phyloP scores from a whole-genome alignment of 768 basidiomycete species.

The Gyrodon lividus region DNA sequence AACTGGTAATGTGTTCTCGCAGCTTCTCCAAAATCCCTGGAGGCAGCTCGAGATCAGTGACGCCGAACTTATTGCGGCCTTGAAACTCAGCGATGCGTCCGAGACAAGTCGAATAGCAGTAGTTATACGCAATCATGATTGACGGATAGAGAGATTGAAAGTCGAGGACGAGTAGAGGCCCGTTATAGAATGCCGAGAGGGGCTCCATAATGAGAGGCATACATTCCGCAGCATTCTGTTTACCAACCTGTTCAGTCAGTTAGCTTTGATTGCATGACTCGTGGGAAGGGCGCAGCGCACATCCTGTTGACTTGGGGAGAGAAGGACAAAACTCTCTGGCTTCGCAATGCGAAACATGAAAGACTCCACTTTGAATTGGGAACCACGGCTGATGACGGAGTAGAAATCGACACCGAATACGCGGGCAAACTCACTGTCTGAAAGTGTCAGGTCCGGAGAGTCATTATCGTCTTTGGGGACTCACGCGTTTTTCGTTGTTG shows the following conservation, averaged over 20 bases:
- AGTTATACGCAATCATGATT: slow-evolving; percentile 98
- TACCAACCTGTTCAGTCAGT: slow-evolving; percentile 67
- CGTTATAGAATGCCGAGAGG: slow-evolving; percentile 86
- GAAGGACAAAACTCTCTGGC: slow-evolving; percentile 86
- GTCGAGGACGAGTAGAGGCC: slow-evolving; percentile 90
- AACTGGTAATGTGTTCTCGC: slow-evolving; percentile 75
- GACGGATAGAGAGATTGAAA: slow-evolving; percentile 97
- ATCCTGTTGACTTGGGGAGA: slow-evolving; percentile 86
- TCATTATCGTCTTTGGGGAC: background rate
- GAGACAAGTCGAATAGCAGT: slow-evolving; percentile 94
- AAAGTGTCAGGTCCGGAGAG: background rate
- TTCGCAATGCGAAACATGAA: slow-evolving; percentile 98
- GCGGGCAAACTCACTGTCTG: slow-evolving; percentile 86
- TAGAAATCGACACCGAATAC: slow-evolving; percentile 98
- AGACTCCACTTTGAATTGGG: slow-evolving; percentile 98
- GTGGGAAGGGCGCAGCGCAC: slow-evolving; percentile 41
- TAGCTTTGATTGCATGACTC: background rate
- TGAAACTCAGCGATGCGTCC: slow-evolving; percentile 87
- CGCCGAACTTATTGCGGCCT: slow-evolving; percentile 85
- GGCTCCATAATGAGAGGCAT: slow-evolving; percentile 97
- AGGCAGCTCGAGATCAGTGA: slow-evolving; percentile 67
- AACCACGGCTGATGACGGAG: slow-evolving; percentile 91
- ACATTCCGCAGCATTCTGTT: slow-evolving; percentile 94
- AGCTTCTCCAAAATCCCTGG: slow-evolving; percentile 67
- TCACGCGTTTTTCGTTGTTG: slow-evolving; percentile 88